These are phyloP conservation scores for Spergularia azorica DNA, from an alignment of 179 eudicot species.

Conservation along the genomic window DNA sequence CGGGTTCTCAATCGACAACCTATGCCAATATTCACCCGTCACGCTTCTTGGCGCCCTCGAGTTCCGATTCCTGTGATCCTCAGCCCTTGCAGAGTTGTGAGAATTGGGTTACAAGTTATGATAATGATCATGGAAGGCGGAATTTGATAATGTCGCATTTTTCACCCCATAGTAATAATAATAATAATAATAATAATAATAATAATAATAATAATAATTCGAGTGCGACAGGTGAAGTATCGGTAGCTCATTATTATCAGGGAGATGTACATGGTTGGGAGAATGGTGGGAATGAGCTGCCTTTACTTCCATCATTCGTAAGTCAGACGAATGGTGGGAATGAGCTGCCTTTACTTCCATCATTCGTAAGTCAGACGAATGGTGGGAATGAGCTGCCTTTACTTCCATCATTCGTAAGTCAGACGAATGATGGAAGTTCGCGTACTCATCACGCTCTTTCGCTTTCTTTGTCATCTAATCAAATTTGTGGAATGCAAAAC, in stretches of 20 bases:
- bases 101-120: constrained; percentile 13
- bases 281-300: constrained; percentile 20
- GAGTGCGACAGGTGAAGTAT: not conserved
- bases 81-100: constrained; percentile 16
- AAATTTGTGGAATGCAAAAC: constrained; percentile 1
- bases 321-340: constrained; percentile 12
- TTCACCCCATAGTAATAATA: not conserved
- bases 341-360: constrained; percentile 24
- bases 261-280: constrained; percentile 16
- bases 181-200: not conserved
- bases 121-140: not conserved
- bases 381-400: constrained; percentile 21
- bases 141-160: constrained; percentile 13
- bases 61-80: constrained; percentile 15
- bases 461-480: constrained; percentile 24
- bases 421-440: not conserved
- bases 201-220: not conserved
- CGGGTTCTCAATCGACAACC: not conserved
- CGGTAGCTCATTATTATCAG: constrained; percentile 3
- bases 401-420: constrained; percentile 30
- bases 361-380: constrained; percentile 26
- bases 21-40: constrained; percentile 31
- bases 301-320: constrained; percentile 31
- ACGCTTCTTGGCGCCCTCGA: constrained; percentile 23
- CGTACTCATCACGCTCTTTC: constrained; percentile 20